Conservation (phyloP, 495 filamentous ascomycete genomes). For the Cudoniella acicularis region DNA sequence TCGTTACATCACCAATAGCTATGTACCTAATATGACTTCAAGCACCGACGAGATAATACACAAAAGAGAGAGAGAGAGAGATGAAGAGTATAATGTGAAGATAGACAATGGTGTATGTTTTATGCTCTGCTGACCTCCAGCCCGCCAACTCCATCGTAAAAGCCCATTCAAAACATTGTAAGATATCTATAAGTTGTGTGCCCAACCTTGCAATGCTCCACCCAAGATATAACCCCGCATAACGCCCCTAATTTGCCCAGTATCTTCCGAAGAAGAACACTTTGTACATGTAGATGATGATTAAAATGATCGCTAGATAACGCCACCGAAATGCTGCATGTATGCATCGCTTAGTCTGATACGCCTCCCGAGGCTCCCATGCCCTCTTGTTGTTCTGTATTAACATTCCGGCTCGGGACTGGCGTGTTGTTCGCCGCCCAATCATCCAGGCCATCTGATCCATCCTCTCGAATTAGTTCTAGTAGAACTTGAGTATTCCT, state of each 20-base stretch:
- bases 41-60: too few relatives aligned
- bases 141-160: background rate
- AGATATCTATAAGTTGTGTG: background rate
- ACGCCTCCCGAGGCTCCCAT: slow-evolving; percentile 15
- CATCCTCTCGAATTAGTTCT: slow-evolving; percentile 50
- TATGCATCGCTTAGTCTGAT: slow-evolving; percentile 14
- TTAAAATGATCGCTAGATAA: slow-evolving; percentile 11
- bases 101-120: background rate
- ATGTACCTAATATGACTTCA: too few relatives aligned
- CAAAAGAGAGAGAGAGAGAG: too few relatives aligned
- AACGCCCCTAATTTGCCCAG: background rate
- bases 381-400: slow-evolving; percentile 15
- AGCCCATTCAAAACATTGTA: background rate
- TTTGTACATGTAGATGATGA: background rate
- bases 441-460: slow-evolving; percentile 45
- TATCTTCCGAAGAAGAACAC: background rate
- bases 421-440: slow-evolving; percentile 31
- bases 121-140: background rate
- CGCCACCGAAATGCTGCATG: slow-evolving; percentile 12
- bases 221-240: background rate
- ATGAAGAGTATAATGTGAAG: background rate
- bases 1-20: too few relatives aligned
- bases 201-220: background rate
- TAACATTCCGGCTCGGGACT: slow-evolving; percentile 1
- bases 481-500: slow-evolving; percentile 48